These are phyloP conservation scores for Yarrowia sp. DNA, from an alignment of 805 yeast genomes.

Conservation along the genomic window DNA sequence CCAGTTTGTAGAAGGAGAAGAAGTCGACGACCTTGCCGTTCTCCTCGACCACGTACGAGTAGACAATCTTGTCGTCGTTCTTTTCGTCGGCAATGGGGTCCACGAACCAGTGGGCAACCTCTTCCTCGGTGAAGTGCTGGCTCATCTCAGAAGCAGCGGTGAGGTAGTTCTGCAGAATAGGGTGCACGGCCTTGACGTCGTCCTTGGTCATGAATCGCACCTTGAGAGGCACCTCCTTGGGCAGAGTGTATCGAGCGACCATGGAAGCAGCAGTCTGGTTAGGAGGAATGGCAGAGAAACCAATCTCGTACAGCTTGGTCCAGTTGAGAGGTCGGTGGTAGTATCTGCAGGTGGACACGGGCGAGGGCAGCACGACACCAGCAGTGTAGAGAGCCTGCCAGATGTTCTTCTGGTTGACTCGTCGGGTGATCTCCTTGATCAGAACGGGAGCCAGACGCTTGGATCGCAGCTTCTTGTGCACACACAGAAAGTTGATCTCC, in stretches of 20 bases:
- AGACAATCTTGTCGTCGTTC: conserved; percentile 63
- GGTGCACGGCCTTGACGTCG: conserved; percentile 71
- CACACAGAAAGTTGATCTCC: conserved; percentile 92
- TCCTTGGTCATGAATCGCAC: conserved; percentile 62
- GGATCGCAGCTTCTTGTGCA: conserved; percentile 91
- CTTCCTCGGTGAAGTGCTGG: conserved; percentile 72
- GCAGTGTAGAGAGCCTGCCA: conserved; percentile 98
- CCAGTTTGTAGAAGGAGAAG: conserved; percentile 86
- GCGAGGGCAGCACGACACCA: conserved; percentile 91
- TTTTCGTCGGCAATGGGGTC: conserved; percentile 54
- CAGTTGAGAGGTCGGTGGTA: conserved; percentile 94
- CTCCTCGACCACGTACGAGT: conserved; percentile 73
- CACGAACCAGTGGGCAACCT: conserved; percentile 81
- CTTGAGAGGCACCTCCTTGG: conserved; percentile 57
- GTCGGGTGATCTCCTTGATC: conserved; percentile 91
- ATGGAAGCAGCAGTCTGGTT: conserved; percentile 69
- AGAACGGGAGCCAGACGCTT: conserved; percentile 93
- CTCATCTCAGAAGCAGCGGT: conserved; percentile 69
- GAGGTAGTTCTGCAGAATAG: conserved; percentile 68
- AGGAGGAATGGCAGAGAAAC: conserved; percentile 81
- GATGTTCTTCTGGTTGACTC: conserved; percentile 81
- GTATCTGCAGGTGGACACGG: conserved; percentile 85
- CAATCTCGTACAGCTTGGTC: conserved; percentile 87
- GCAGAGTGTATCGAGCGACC: conserved; percentile 67
- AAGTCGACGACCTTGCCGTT: conserved; percentile 76